Base-by-base conservation (phyloP, 2,329 filamentous ascomycete genomes). In the Corniculantispora saksenae region DNA sequence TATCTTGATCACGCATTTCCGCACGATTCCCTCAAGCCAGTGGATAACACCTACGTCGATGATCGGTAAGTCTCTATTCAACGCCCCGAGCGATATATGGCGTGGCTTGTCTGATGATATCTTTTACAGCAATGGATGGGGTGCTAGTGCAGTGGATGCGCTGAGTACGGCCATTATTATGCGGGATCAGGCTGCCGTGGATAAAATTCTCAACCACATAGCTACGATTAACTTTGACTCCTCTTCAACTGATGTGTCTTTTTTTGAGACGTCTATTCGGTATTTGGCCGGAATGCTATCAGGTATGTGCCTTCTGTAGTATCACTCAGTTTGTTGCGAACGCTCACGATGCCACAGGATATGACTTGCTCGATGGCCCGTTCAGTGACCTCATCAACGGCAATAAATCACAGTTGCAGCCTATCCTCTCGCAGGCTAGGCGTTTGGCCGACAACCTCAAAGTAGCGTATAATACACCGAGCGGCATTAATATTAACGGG, bases 261-360 rank as follows among this genome's bases (percentile, higher is more conserved):
- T 95, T 9, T 95, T 96, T 71, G 92, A 95, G 77, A 94, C 92
- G 0, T 95, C 91, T 0, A 95, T 95, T 72, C 87, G 92, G 29
- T 94, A 94, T 72, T 79, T 95, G 1, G 92, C 85, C 15, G 92
- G 92, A 21, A 82, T 95, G 72, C 74, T 95, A 13, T 90, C 91
- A 4, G 91, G 87, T 81, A 25, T 25, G 70, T 50, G 23, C 5
- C 13, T 56, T 4, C 13, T 32, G 23, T 9, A 9, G 12, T 13
- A 12, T 6, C 47, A 10, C 10, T 21, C 5, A 25, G 13, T 8
- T 10, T 17, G 9, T 45, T 45, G 21, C 21, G 9, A 45, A 23
- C n/a, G 15, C 45, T 45, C 38, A n/a, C 45, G 7, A 17, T 27
- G 13, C 5, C 2, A 25, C 32, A 84, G 83, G 82, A 5, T 89